A percentile compares a stretch with the other conserved stretches of the same genome.
phyloP scores from a whole-genome alignment of 169 alveolate species.

The Eimeria sp. region DNA sequence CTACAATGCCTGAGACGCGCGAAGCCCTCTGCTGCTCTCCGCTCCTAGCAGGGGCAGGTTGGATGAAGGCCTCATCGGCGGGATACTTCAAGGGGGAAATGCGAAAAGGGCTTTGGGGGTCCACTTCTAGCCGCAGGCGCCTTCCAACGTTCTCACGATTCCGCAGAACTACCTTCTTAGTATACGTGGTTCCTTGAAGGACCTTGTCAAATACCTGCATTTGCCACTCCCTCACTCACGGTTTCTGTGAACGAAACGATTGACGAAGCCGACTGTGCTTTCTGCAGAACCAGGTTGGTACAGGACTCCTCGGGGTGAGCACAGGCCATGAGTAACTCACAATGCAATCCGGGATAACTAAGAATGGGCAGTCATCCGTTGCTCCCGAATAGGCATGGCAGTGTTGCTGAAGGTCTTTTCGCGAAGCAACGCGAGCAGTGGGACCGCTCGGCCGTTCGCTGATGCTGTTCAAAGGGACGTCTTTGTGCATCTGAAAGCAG shows the following conservation, averaged over 20 bases:
- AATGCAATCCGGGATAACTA: constrained; percentile 58
- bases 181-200: constrained; percentile 36
- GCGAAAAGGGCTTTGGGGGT: constrained; percentile 55
- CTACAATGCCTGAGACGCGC: constrained; percentile 50
- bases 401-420: not conserved
- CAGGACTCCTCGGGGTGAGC: not conserved
- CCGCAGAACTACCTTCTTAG: constrained; percentile 24
- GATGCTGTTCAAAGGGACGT: not conserved
- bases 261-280: not conserved
- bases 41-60: not conserved
- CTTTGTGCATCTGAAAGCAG: constrained; percentile 12
- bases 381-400: not conserved
- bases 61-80: not conserved
- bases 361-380: constrained; percentile 20
- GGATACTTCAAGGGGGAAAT: constrained; percentile 31
- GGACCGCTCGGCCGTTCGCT: not conserved
- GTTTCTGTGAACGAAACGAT: not conserved
- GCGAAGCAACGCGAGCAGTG: not conserved
- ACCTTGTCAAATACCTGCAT: constrained; percentile 73
- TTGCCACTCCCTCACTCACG: not conserved
- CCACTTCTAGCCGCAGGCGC: constrained; percentile 54
- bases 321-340: constrained; percentile 26
- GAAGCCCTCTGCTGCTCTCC: not conserved
- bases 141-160: constrained; percentile 55
- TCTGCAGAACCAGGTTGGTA: not conserved